Evolutionary conservation across 2,329 filamentous ascomycete species (phyloP).

Genomic region (Talaromyces sp.): DNA sequence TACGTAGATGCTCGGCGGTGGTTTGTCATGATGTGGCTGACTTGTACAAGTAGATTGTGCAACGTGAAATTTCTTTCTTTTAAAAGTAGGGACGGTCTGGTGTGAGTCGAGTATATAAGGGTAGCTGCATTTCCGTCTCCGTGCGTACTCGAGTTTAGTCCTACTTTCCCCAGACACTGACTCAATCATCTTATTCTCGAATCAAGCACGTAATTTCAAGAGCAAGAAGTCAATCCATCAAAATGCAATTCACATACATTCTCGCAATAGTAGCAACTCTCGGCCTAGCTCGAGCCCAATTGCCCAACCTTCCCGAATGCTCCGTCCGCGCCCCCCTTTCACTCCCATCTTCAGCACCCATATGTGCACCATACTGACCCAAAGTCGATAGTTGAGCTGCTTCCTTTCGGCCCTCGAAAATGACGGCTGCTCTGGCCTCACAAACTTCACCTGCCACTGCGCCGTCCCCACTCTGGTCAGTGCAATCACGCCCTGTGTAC

Average conservation of each 20-base stretch:
- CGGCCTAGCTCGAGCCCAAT: slow-evolving; percentile 29
- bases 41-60: background rate
- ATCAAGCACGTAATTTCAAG: background rate
- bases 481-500: slow-evolving; percentile 46
- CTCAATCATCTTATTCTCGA: background rate
- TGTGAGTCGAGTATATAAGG: background rate
- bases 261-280: background rate
- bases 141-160: background rate
- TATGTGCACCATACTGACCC: background rate
- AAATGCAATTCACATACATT: background rate
- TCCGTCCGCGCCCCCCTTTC: slow-evolving; percentile 36
- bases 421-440: slow-evolving; percentile 46
- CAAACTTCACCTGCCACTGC: slow-evolving; percentile 52
- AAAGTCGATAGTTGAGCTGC: slow-evolving; percentile 39
- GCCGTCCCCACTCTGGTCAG: slow-evolving; percentile 42
- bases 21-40: background rate
- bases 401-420: slow-evolving; percentile 40
- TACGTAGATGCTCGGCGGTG: background rate
- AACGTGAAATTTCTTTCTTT: background rate
- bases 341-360: too few relatives aligned
- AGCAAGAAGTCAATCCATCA: background rate
- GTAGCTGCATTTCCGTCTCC: background rate
- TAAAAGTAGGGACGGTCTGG: background rate
- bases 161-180: background rate
- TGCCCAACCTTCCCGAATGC: slow-evolving; percentile 45